These are phyloP conservation scores for Salvia sclarea DNA, from an alignment of 305 asterid genomes.

Conservation along the genomic window DNA sequence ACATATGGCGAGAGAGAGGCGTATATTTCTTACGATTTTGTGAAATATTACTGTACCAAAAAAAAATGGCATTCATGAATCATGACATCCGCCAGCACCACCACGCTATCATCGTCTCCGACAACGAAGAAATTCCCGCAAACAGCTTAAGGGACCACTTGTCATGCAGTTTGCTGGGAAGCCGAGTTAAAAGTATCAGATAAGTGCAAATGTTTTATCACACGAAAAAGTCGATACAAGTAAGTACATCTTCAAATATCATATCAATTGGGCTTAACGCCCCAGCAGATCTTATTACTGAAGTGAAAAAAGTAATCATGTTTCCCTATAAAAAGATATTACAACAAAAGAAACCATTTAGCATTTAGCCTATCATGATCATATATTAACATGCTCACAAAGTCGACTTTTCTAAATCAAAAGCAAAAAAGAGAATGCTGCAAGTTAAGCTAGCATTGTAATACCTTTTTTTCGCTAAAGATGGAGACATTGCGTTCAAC, in stretches of 20 bases:
- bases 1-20: neutral
- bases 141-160: neutral
- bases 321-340: constrained; percentile 12
- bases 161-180: neutral
- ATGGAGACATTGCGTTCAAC: constrained; percentile 20
- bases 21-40: no score
- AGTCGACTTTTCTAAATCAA: constrained; percentile 12
- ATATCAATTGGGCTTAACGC: neutral
- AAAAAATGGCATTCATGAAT: neutral
- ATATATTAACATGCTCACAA: constrained; percentile 17
- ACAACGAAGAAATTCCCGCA: neutral
- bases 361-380: constrained; percentile 14
- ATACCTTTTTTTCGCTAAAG: constrained; percentile 43
- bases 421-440: constrained; percentile 19
- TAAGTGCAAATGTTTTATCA: no score
- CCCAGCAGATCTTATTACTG: constrained; percentile 19
- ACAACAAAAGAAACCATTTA: constrained; percentile 15
- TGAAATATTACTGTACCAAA: no score
- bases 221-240: no score
- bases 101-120: neutral
- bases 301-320: constrained; percentile 17
- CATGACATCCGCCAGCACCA: neutral
- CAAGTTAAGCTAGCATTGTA: constrained; percentile 18
- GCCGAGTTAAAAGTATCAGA: neutral
- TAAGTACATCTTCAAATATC: neutral